Base-by-base conservation (phyloP, 768 basidiomycete genomes). In the Suillus plorans region DNA sequence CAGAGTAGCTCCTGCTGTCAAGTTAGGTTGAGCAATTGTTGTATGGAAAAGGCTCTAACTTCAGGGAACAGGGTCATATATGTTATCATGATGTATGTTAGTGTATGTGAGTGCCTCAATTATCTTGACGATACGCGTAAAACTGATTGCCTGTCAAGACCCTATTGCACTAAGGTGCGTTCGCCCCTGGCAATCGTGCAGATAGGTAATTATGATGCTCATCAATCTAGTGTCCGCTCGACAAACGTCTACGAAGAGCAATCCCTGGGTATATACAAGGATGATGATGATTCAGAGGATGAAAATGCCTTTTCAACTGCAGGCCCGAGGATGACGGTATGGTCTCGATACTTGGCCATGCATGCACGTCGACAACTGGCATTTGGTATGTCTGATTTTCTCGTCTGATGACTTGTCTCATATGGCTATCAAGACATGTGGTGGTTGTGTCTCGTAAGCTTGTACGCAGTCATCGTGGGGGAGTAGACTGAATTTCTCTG, bases 181-280 rank as follows among this genome's bases (percentile, higher is more conserved):
- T 56, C 31, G 7, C 20, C 34, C 3, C 20, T 20, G 14, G 14
- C 16, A 25, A 5, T 1, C 6, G 2, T 50, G 58, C 53, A 8
- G 4, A 16, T 37, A 63, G 20, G 22, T 64, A 34, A 74, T 39
- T 10, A 31, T 34, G 28, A 59, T 20, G 5, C 31, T 22, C 13
- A 36, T 53, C 20, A 4, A 6, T 57, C 14, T 60, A 92, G 92
- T 73, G 93, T 99, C 25, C 93, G 97, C 13, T 89, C 93, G n/a
- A 89, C 91, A 55, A 94, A 94, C 69, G 93, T 94, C 0, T 97
- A 99, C 72, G 97, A 99, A 76, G 96, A 97, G 70, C 88, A 86
- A 61, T 95, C 94, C 0, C 83, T 99, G 28, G 97, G 95, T 3
- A 79, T 96, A 53, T 95, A 89, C 70, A 77, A 80, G 18, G 73